Percentiles rank a stretch among this genome's conserved stretches.
phyloP scores from a whole-genome alignment of 768 basidiomycete species.

The Hypsizygus marmoreus region DNA sequence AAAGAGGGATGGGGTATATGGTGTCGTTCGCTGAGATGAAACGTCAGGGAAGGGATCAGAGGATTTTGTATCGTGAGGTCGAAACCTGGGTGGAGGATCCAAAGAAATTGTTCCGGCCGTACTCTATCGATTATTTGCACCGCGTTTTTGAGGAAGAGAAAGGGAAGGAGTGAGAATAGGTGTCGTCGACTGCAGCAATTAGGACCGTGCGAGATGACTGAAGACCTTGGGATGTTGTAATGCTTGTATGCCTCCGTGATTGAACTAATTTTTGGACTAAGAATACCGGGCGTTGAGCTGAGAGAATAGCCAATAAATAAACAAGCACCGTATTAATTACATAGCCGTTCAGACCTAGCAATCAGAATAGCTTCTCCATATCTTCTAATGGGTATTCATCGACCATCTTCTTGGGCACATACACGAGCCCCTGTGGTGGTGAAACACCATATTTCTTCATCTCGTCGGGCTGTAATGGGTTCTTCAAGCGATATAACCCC shows the following conservation, averaged over 20 bases:
- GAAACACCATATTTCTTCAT: conserved; percentile 27
- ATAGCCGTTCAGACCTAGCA: too few species aligned
- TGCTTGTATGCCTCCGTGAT: too few species aligned
- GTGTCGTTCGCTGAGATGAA: conserved; percentile 25
- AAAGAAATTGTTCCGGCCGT: conserved; percentile 23
- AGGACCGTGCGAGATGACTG: too few species aligned
- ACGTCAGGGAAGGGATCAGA: conserved; percentile 21
- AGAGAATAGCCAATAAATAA: background rate
- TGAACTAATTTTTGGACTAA: too few species aligned
- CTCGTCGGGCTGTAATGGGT: conserved; percentile 17
- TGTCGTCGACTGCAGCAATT: background rate
- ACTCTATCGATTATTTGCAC: conserved; percentile 22
- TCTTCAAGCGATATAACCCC: conserved; percentile 26
- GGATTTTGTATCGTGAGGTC: conserved; percentile 24
- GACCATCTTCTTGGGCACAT: conserved; percentile 25
- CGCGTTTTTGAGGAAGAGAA: conserved; percentile 12
- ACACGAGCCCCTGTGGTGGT: conserved; percentile 25
- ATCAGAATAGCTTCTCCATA: conserved; percentile 27
- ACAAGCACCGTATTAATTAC: too few species aligned
- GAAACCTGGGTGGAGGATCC: conserved; percentile 25
- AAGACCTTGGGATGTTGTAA: too few species aligned
- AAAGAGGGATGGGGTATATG: conserved; percentile 23
- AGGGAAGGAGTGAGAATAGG: background rate
- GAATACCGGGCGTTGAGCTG: too few species aligned
- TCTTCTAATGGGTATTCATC: conserved; percentile 24